phyloP scores from a whole-genome alignment of 768 basidiomycete genomes.

The Tubosaeta sp. region DNA sequence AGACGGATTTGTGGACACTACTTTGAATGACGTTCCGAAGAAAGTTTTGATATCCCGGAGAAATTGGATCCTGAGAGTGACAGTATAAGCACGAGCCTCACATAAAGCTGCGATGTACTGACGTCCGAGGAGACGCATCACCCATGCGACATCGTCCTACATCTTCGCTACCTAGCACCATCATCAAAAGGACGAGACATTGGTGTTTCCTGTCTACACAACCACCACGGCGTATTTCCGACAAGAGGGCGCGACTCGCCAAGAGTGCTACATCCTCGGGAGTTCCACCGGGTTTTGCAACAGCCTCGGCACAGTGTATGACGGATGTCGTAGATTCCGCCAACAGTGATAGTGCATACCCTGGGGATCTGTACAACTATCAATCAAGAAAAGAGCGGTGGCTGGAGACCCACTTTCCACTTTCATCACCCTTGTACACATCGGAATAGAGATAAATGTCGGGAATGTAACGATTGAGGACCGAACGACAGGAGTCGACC shows the following conservation, averaged over 20 bases:
- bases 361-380: conserved; percentile 69
- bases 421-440: conserved; percentile 96
- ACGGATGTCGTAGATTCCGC: conserved; percentile 91
- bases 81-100: conserved; percentile 4
- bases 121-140: conserved; percentile 79
- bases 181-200: conserved; percentile 76
- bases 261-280: conserved; percentile 91
- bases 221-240: conserved; percentile 77
- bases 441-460: conserved; percentile 99
- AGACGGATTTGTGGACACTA: conserved; percentile 55
- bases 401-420: conserved; percentile 73
- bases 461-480: conserved; percentile 94
- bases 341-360: conserved; percentile 86
- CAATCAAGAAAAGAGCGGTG: background rate
- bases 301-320: conserved; percentile 82
- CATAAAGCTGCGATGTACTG: conserved; percentile 31
- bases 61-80: conserved; percentile 73
- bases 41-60: conserved; percentile 75
- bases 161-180: conserved; percentile 97
- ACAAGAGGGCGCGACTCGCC: conserved; percentile 73
- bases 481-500: conserved; percentile 90
- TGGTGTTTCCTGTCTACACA: conserved; percentile 93
- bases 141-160: conserved; percentile 88
- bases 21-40: conserved; percentile 94
- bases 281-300: conserved; percentile 75